phyloP scores from a whole-genome alignment of 306 rosid genomes.

The Malus orientalis region DNA sequence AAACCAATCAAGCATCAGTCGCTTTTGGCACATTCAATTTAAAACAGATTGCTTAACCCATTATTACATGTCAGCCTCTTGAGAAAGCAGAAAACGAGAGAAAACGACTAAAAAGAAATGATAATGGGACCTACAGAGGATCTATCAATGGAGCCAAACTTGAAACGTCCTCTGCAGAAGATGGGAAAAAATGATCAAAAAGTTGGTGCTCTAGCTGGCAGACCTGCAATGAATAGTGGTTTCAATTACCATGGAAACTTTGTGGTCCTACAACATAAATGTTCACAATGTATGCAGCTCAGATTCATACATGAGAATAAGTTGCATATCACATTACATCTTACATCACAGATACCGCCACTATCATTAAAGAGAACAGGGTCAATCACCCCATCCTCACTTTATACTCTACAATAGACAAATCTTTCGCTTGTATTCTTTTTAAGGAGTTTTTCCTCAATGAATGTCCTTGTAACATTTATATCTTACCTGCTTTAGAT shows the following conservation, averaged over 20 bases:
- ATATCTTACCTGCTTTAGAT: conserved; percentile 74
- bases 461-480: neutral
- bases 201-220: conserved; percentile 98
- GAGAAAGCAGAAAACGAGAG: neutral
- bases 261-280: neutral
- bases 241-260: conserved; percentile 11
- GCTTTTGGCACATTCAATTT: neutral
- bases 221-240: conserved; percentile 50
- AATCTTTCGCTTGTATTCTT: neutral
- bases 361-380: neutral
- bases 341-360: neutral
- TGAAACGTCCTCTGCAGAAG: conserved; percentile 76
- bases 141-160: conserved; percentile 93
- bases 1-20: neutral
- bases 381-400: neutral
- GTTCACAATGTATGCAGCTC: neutral
- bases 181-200: conserved; percentile 91
- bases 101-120: neutral
- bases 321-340: neutral
- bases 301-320: neutral
- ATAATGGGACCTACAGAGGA: conserved; percentile 68
- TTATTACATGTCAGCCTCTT: neutral
- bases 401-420: neutral
- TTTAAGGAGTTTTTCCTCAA: neutral
- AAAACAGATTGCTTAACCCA: neutral